Conservation (phyloP, 306 rosid genomes). For the Malus orientalis region DNA sequence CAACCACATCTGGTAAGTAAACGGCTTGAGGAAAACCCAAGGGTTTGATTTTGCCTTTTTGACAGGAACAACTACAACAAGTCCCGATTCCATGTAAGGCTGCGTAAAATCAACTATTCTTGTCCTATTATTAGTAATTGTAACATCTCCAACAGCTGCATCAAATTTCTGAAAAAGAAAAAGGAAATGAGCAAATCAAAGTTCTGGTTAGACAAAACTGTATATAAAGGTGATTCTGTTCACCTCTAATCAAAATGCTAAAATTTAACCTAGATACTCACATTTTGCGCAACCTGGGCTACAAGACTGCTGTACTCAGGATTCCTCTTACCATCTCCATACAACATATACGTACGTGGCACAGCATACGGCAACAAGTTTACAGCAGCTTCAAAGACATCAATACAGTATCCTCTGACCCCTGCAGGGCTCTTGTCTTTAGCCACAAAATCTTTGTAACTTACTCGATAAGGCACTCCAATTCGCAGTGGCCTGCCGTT, state of each 20-base stretch:
- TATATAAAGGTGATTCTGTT: not conserved
- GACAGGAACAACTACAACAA: constrained; percentile 60
- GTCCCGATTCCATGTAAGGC: constrained; percentile 72
- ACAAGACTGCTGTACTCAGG: constrained; percentile 47
- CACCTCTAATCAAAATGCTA: too few relatives aligned
- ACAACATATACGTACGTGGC: constrained; percentile 49
- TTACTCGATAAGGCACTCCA: constrained; percentile 65
- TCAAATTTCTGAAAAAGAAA: constrained; percentile 49
- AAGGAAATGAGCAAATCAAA: not conserved
- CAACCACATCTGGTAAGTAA: constrained; percentile 63
- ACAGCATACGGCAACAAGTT: constrained; percentile 75
- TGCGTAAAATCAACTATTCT: constrained; percentile 81
- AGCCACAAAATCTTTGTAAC: constrained; percentile 51
- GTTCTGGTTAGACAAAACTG: constrained; percentile 1
- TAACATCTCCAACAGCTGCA: constrained; percentile 78
- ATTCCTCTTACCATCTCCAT: constrained; percentile 59
- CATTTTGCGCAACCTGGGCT: constrained; percentile 51
- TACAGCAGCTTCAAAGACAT: constrained; percentile 80
- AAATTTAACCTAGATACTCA: constrained; percentile 36
- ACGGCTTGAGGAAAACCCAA: constrained; percentile 79
- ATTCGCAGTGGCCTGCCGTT: constrained; percentile 73
- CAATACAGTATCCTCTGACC: constrained; percentile 68
- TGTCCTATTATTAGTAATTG: constrained; percentile 73
- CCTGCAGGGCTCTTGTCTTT: constrained; percentile 59
- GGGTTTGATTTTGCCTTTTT: constrained; percentile 56